These are phyloP conservation scores for Neurospora sp. DNA, from an alignment of 2,329 filamentous ascomycete genomes.

Conservation along the genomic window DNA sequence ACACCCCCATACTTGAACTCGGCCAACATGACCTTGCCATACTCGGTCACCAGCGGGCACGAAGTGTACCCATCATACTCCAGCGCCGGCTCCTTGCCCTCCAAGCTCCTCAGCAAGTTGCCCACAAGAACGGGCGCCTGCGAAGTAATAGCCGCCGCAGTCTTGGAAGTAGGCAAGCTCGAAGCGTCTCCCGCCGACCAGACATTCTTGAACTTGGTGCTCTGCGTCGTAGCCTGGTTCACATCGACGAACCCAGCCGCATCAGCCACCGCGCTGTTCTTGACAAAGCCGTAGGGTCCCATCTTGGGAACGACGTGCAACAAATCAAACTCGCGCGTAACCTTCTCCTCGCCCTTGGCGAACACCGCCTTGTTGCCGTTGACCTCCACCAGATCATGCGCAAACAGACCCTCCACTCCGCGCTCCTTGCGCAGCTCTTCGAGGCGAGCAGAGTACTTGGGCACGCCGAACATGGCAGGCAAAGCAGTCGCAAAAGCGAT, in stretches of 20 bases:
- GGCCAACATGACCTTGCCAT: conserved; percentile 35
- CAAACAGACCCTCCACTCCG: conserved; percentile 47
- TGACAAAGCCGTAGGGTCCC: conserved; percentile 44
- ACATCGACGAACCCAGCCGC: conserved; percentile 49
- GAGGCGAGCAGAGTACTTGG: conserved; percentile 46
- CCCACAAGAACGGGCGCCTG: conserved; percentile 33
- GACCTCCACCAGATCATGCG: conserved; percentile 44
- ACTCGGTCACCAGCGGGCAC: conserved; percentile 34
- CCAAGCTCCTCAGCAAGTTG: conserved; percentile 28
- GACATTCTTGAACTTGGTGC: conserved; percentile 44
- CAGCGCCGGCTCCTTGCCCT: conserved; percentile 23
- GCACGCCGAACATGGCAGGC: conserved; percentile 48
- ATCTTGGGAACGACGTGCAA: conserved; percentile 50
- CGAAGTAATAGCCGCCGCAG: conserved; percentile 33
- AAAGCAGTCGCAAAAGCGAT: conserved; percentile 47
- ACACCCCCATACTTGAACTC: conserved; percentile 38
- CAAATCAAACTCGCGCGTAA: conserved; percentile 41
- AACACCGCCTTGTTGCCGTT: conserved; percentile 42
- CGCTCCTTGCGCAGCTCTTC: conserved; percentile 43
- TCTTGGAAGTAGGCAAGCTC: conserved; percentile 45
- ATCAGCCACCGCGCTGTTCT: conserved; percentile 43
- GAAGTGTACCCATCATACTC: conserved; percentile 35
- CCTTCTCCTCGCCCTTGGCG: conserved; percentile 29
- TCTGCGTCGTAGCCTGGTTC: conserved; percentile 39
- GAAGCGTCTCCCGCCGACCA: conserved; percentile 51